Evolutionary conservation across 2,329 filamentous ascomycete species (phyloP), one percentile per base, ranked within the genome.

Genomic region (Diaporthe humulicola): DNA sequence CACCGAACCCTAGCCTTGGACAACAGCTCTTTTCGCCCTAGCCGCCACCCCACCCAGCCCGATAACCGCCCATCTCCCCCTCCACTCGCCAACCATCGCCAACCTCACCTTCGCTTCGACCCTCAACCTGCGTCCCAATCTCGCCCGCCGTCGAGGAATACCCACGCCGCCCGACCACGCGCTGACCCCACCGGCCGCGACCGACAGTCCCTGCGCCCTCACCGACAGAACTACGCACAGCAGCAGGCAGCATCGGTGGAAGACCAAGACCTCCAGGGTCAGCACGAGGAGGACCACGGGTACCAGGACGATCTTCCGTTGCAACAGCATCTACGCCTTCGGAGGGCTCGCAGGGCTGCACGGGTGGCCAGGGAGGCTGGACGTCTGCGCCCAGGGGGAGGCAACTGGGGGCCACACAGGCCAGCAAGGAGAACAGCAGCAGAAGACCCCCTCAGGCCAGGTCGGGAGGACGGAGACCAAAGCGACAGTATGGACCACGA

Each of bases 401-500:
- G 45, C 45, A 42, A 52, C 28, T 50, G 70, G 70, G 22, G 33
- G 33, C 48, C 64, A 28, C 9, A 30, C 10, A 30, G 48, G 64
- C 64, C 64, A 54, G 48, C 48, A 38, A 52, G 48, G 48, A 69
- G 64, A 48, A 38, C 64, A 30, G 33, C 48, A 14, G 64, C 33
- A 40, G n/a, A 28, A 25, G 17, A 56, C 14, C 17, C 2, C 9
- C 36, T 25, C 40, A 42, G 38, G 7, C 33, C 54, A 40, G 30
- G 33, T 25, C 56, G 40, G 28, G 73, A 73, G 40, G 70, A 70
- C 10, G 25, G n/a, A 45, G 42, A 33, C 10, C 33, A 33, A 3
- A 48, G 56, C 36, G 61, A 50, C 22, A 52, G 56, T 28, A 72
- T 74, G 74, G 73, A 76, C 30, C 15, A 52, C 14, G 74, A 76